A percentile compares a stretch with the other conserved stretches of the same genome.
These are phyloP conservation scores for Phytophthora pini DNA, from an alignment of 352 stramenopile genomes.

Conservation along the genomic window DNA sequence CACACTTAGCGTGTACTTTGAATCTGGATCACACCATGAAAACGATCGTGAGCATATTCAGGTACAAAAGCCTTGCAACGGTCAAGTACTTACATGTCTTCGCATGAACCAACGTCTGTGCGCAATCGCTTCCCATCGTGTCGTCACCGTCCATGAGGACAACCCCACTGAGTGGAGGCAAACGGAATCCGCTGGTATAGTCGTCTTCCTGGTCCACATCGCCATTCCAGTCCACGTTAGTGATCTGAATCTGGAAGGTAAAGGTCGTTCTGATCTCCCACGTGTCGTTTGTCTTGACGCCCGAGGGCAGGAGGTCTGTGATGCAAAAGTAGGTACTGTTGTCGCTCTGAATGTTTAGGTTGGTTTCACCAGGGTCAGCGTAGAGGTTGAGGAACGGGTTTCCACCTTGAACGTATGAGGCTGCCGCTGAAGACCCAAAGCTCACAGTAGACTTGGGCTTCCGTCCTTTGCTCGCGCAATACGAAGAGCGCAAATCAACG, in stretches of 20 bases:
- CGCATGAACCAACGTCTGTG: conserved; percentile 67
- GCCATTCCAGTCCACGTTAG: conserved; percentile 54
- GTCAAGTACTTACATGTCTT: conserved; percentile 60
- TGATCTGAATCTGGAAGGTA: conserved; percentile 78
- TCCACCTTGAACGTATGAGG: conserved; percentile 73
- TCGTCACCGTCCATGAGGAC: conserved; percentile 59
- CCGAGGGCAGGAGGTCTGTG: conserved; percentile 67
- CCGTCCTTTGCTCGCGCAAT: conserved; percentile 58
- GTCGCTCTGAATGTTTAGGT: conserved; percentile 50
- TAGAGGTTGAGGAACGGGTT: conserved; percentile 85
- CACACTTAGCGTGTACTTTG: conserved; percentile 76
- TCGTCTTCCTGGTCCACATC: conserved; percentile 22
- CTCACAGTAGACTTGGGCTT: conserved; percentile 54
- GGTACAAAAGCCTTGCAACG: conserved; percentile 1
- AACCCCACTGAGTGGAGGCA: conserved; percentile 68
- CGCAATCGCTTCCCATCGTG: conserved; percentile 70
- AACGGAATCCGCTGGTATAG: conserved; percentile 33
- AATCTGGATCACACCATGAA: conserved; percentile 38
- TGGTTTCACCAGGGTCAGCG: conserved; percentile 56
- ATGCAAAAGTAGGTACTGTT: conserved; percentile 86
- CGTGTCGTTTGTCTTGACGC: conserved; percentile 56
- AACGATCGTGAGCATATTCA: conserved; percentile 11
- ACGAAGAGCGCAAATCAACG: conserved; percentile 61
- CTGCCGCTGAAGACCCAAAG: conserved; percentile 45
- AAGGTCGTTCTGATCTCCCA: conserved; percentile 79